Percentiles rank a stretch among this genome's conserved stretches.
phyloP scores from a whole-genome alignment of 306 rosid genomes.

The Phaseolus lunatus region DNA sequence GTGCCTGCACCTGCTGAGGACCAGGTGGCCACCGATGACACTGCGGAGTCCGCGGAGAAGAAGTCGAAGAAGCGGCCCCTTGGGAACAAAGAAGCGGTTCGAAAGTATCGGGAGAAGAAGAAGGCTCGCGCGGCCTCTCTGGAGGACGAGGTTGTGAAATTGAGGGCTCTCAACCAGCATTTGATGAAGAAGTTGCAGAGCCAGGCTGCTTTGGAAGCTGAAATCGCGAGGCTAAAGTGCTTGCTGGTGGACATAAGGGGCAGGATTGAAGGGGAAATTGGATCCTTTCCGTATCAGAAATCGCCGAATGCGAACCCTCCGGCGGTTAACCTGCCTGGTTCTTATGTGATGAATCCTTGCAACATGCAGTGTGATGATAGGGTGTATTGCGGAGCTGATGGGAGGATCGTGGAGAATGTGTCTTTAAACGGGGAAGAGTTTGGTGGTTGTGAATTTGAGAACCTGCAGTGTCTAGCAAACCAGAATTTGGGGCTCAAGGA shows the following conservation, averaged over 20 bases:
- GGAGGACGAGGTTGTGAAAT: constrained; percentile 88
- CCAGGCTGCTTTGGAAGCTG: constrained; percentile 91
- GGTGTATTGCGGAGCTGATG: constrained; percentile 75
- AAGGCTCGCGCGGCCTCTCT: constrained; percentile 85
- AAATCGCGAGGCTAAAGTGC: constrained; percentile 90
- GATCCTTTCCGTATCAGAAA: constrained; percentile 89
- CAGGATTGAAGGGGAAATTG: constrained; percentile 97
- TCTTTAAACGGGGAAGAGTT: constrained; percentile 57
- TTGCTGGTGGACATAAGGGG: constrained; percentile 98
- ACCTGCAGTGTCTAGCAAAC: constrained; percentile 70
- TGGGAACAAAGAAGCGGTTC: constrained; percentile 91
- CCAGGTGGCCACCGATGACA: constrained; percentile 75
- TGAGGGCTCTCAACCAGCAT: constrained; percentile 85
- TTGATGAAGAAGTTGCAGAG: constrained; percentile 86
- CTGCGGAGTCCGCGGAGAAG: constrained; percentile 81
- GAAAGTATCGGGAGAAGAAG: constrained; percentile 97
- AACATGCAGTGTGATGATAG: constrained; percentile 85
- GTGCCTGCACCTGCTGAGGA: constrained; percentile 73
- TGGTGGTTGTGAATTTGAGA: constrained; percentile 84
- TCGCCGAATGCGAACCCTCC: constrained; percentile 53
- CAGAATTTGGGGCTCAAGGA: constrained; percentile 71
- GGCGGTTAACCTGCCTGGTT: constrained; percentile 47
- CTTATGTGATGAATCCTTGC: constrained; percentile 84
- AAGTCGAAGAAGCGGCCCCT: constrained; percentile 73
- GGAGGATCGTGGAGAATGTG: constrained; percentile 57